Evolutionary conservation across 169 alveolate genomes (phyloP).

Genomic region (Cryptosporidium andersoni): DNA sequence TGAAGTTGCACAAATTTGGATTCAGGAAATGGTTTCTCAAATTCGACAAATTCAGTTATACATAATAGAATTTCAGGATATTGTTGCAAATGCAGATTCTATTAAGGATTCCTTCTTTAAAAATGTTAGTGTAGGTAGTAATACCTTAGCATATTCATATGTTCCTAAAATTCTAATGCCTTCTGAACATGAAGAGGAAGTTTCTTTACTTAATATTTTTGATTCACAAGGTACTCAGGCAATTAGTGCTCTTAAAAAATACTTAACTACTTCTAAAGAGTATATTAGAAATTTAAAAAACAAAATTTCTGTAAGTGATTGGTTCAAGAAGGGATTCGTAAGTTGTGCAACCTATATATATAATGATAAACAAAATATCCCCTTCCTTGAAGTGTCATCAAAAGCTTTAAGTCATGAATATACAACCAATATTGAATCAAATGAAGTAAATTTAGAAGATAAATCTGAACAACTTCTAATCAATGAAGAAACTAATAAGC

Average conservation of each 20-base stretch:
- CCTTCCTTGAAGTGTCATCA: too few species aligned
- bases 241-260: conserved; percentile 1
- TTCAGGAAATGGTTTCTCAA: conserved; percentile 56
- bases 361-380: not conserved
- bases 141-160: conserved; percentile 36
- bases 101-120: conserved; percentile 12
- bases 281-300: not conserved
- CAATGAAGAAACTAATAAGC: too few species aligned
- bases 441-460: too few species aligned
- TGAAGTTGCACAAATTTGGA: conserved; percentile 44
- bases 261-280: not conserved
- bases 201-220: conserved; percentile 28
- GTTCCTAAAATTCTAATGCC: conserved; percentile 38
- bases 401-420: too few species aligned
- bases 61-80: conserved; percentile 28
- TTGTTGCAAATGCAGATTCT: not conserved
- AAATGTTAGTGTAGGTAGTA: conserved; percentile 25
- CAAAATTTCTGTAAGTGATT: not conserved
- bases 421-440: too few species aligned
- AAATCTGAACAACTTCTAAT: too few species aligned
- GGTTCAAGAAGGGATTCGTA: not conserved
- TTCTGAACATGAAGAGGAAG: conserved; percentile 34
- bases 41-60: conserved; percentile 54
- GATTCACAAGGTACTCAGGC: conserved; percentile 19
- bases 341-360: not conserved